phyloP scores from a whole-genome alignment of 73 alveolate genomes.

The Paramecium pentaurelia region DNA sequence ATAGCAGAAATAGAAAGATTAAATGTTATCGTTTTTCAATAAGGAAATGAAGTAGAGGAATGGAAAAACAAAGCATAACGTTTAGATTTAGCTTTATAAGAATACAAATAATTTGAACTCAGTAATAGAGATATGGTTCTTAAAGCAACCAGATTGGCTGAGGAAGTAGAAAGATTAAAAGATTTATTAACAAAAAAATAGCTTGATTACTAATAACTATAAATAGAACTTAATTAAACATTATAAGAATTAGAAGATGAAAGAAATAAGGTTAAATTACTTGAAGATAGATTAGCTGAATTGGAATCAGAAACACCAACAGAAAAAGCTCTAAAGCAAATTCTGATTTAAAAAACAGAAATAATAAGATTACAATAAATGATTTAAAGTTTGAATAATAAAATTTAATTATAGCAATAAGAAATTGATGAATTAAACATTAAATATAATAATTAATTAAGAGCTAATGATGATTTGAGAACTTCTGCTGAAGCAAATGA shows the following conservation, averaged over 20 bases:
- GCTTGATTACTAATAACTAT: background rate
- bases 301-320: background rate
- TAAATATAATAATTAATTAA: conserved; percentile 29
- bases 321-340: background rate
- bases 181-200: background rate
- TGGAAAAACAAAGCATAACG: background rate
- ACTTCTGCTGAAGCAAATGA: background rate
- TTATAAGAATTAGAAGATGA: background rate
- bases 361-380: background rate
- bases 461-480: conserved; percentile 36
- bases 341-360: background rate
- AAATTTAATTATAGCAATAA: background rate
- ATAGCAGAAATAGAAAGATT: conserved; percentile 46
- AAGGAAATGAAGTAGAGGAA: conserved; percentile 6
- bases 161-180: conserved; percentile 38
- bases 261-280: background rate
- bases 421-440: background rate
- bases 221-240: background rate
- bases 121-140: conserved; percentile 36
- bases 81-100: background rate
- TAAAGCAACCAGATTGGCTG: conserved; percentile 11
- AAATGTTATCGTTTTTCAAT: conserved; percentile 9
- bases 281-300: background rate
- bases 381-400: background rate
- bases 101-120: conserved; percentile 12